phyloP scores from a whole-genome alignment of 352 stramenopile species.

The Pythium plurisporium region DNA sequence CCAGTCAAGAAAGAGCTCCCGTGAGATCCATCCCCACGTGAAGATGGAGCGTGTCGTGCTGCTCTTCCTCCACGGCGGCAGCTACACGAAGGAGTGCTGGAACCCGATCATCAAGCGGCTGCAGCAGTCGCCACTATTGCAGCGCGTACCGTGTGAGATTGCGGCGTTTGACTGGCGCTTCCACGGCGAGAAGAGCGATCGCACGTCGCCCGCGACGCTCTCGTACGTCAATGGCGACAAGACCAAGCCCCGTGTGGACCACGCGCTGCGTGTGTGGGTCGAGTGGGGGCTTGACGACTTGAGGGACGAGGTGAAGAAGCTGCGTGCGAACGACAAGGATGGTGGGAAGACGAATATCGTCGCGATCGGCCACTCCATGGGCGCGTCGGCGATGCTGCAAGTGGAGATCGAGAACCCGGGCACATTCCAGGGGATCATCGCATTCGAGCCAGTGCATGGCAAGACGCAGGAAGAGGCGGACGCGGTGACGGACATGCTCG shows the following conservation, averaged over 20 bases:
- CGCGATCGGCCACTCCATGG: conserved; percentile 26
- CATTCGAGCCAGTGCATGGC: conserved; percentile 35
- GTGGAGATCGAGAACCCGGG: conserved; percentile 35
- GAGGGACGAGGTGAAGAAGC: conserved; percentile 13
- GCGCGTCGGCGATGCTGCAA: conserved; percentile 28
- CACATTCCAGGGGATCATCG: conserved; percentile 32
- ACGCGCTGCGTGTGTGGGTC: conserved; percentile 14
- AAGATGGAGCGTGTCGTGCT: conserved; percentile 18
- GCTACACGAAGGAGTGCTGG: conserved; percentile 40
- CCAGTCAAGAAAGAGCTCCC: background rate
- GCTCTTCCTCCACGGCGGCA: conserved; percentile 38
- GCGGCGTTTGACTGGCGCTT: conserved; percentile 35
- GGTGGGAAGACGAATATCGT: conserved; percentile 13
- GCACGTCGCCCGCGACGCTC: conserved; percentile 21
- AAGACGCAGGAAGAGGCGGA: conserved; percentile 3
- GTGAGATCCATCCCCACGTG: background rate
- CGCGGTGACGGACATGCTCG: conserved; percentile 9
- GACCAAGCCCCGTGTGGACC: conserved; percentile 10
- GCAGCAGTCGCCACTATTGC: conserved; percentile 23
- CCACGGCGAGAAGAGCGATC: conserved; percentile 35
- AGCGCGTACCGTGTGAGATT: conserved; percentile 20
- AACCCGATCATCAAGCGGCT: conserved; percentile 38
- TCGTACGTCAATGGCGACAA: conserved; percentile 15
- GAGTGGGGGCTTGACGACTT: conserved; percentile 19
- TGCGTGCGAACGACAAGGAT: conserved; percentile 6